Evolutionary conservation across 139 green algal genomes (phyloP).

Genomic region (Chlorella ohadii): DNA sequence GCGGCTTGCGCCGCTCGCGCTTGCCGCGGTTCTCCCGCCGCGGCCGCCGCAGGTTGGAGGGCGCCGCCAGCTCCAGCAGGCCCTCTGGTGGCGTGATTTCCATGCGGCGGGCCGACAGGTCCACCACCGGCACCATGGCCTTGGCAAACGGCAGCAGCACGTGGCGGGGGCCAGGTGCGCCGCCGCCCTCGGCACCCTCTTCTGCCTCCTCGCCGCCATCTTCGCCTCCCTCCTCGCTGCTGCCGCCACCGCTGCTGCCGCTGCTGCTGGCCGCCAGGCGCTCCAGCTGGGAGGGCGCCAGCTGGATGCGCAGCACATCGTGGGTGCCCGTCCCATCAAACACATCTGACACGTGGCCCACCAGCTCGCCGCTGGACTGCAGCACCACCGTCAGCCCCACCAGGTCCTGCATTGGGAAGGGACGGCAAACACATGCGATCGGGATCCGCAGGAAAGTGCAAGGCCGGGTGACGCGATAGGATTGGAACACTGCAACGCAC

Average conservation of each 20-base stretch:
- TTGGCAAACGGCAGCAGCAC: conserved; percentile 61
- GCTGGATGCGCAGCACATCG: conserved; percentile 52
- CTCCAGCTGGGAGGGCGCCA: conserved; percentile 17
- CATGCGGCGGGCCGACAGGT: conserved; percentile 36
- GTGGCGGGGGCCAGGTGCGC: not conserved
- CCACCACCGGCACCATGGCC: conserved; percentile 53
- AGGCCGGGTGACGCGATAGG: too few species aligned
- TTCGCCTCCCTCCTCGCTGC: not conserved
- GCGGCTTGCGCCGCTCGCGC: conserved; percentile 3
- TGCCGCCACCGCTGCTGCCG: not conserved
- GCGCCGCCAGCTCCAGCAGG: conserved; percentile 48
- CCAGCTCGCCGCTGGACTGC: conserved; percentile 22
- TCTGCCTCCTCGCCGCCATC: not conserved
- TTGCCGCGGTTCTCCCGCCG: conserved; percentile 26
- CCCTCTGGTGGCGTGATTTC: conserved; percentile 45
- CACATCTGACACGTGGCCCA: conserved; percentile 51
- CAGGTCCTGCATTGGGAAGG: conserved; percentile 37
- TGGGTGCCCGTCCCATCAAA: conserved; percentile 61
- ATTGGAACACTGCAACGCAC: too few species aligned
- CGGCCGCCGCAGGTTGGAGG: not conserved
- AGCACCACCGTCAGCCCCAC: conserved; percentile 46
- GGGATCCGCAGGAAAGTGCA: too few species aligned
- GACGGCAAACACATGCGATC: too few species aligned
- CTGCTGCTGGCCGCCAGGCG: conserved; percentile 6
- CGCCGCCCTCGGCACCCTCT: not conserved